These are phyloP conservation scores for Mortierella claussenii DNA, from an alignment of 192 early-diverging fungal species.

Conservation along the genomic window DNA sequence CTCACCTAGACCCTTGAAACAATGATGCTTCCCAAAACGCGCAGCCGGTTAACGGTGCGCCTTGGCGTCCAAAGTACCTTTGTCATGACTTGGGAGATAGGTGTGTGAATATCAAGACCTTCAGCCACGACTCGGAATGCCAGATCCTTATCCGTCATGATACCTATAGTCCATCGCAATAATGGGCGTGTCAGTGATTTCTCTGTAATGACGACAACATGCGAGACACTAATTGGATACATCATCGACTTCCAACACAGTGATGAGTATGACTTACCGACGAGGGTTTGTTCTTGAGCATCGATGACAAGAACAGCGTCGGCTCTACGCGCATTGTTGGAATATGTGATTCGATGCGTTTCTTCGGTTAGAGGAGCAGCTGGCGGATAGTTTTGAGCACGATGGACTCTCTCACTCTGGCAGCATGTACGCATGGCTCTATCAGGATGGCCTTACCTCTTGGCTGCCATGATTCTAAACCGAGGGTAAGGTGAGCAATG, in stretches of 20 bases:
- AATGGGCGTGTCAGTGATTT: slow-evolving; percentile 10
- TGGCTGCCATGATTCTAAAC: slow-evolving; percentile 52
- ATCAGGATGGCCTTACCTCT: slow-evolving; percentile 46
- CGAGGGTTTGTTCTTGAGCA: slow-evolving; percentile 47
- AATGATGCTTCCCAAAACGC: no score
- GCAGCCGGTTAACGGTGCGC: no score
- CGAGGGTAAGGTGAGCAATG: not conserved
- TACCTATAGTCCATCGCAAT: slow-evolving; percentile 61
- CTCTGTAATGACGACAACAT: not conserved
- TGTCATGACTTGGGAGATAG: slow-evolving; percentile 85
- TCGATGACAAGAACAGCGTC: slow-evolving; percentile 57
- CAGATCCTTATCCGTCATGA: slow-evolving; percentile 93
- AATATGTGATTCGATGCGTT: not conserved
- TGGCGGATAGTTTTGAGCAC: slow-evolving; percentile 7
- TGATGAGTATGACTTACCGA: slow-evolving; percentile 20
- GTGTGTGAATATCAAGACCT: slow-evolving; percentile 67
- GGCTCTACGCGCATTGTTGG: slow-evolving; percentile 19
- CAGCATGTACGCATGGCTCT: no score
- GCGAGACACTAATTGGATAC: not conserved
- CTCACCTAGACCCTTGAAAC: no score
- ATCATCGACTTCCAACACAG: not conserved
- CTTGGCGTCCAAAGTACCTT: no score
- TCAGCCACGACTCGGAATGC: slow-evolving; percentile 89
- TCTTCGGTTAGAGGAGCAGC: slow-evolving; percentile 1
- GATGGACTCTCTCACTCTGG: not conserved